Evolutionary conservation across 169 alveolate genomes (phyloP), one percentile per base, ranked within the genome.

Genomic region (Cryptosporidium meleagridis): DNA sequence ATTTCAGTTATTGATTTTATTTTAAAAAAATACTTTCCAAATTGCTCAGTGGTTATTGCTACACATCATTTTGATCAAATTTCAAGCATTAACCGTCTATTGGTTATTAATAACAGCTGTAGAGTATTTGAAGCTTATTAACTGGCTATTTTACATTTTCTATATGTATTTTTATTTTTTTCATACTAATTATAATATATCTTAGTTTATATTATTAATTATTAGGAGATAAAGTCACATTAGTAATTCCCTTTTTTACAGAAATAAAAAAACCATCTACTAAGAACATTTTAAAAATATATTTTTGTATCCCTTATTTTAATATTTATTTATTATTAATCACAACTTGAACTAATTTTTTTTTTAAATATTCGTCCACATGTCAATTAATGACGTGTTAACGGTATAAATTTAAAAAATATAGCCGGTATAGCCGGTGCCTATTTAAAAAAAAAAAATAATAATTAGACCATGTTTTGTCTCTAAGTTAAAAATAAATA

Each of bases 1-100:
- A n/a, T 44, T 29, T 44, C 75, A 41, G 33, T 80, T 61, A 80
- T 80, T 61, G 75, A 59, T 53, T 80, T 41, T 37, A 48, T 80
- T 21, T 0, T 80, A 3, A 80, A 65, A 62, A 53, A 80, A 12
- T 80, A 80, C 75, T 80, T 80, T 67, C 16, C 65, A 12, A 29
- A 80, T 14, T 55, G 80, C n/a, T 59, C 68, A 29, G 89, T 80
- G 14, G 39, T 80, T 44, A 67, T 80, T 37, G 80, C 89, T 1
- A 65, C 89, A 23, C 89, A 80, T 45, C 44, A 41, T n/a, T 52
- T 73, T 73, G 86, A 73, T 5, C 44, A 59, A 7, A 59, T 73
- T 29, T 55, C 58, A 12, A 35, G 67, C 44, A 73, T 73, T 33
- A 73, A 73, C 33, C 86, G 86, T 41, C n/a, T 73, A 16, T 29